Base-by-base conservation (phyloP, 768 basidiomycete genomes). In the Saitozyma podzolica region DNA sequence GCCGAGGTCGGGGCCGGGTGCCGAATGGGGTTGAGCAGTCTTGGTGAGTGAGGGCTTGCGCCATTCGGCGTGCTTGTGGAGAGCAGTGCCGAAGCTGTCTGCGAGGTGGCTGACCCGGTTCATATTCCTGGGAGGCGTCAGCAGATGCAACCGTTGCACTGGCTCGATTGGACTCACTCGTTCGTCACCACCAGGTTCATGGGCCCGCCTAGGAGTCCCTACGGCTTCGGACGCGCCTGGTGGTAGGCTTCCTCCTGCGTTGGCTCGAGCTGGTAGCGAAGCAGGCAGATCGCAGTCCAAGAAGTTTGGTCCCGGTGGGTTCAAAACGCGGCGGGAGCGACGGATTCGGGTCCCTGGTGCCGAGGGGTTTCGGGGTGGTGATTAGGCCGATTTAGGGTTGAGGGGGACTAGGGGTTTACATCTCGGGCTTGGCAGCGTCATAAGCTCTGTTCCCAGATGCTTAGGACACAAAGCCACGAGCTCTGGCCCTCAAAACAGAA, bases 51-150 rank as follows among this genome's bases (percentile, higher is more conserved):
- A 87, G 3, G 95, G 93, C 64, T 78, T 74, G 37, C 77, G 70
- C 67, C 79, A 78, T 73, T 78, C 71, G 17, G 73, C 84, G 73
- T 98, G 95, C 71, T 88, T 91, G 47, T 94, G 95, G 50, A 99
- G 89, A 0, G 92, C 89, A 78, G 91, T 90, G 3, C 94, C 95
- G 61, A 99, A 86, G 68, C 93, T 91, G 77, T 99, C 95, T 10
- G 90, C 92, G 70, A 97, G 83, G 74, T 88, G 88, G 81, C 96
- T 89, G 82, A 97, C 90, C 50, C 94, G 88, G 82, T 89, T 92
- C 82, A 88, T 92, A 82, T 95, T 97, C 68, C 74, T 75, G 50
- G 17, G 43, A 20, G 48, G 40, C 10, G 39, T 63, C 51, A 67
- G 63, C 61, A 3, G 29, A 13, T 51, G 10, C 57, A 8, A 14